Evolutionary conservation across 164 flowering plant genomes (phyloP).

Genomic region (Nymphaea colorata): DNA sequence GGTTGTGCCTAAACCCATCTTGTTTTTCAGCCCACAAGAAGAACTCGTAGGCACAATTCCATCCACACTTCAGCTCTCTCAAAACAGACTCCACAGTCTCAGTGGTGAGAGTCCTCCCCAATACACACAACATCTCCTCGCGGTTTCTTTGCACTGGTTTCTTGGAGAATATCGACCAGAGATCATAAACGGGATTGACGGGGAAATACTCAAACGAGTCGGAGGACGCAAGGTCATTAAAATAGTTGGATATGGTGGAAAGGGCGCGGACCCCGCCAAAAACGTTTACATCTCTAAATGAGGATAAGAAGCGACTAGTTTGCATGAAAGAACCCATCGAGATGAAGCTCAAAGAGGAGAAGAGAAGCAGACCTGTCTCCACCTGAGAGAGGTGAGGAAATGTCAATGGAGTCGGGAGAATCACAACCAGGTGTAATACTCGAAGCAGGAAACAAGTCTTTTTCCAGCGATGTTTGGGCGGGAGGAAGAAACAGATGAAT

Average conservation of each 20-base stretch:
- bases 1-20: constrained; percentile 38
- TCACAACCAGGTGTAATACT: too few species aligned
- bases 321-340: background rate
- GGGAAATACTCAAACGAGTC: background rate
- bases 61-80: constrained; percentile 24
- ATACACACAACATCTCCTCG: constrained; percentile 17
- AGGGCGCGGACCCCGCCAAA: background rate
- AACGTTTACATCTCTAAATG: background rate
- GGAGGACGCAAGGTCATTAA: background rate
- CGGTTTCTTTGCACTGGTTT: constrained; percentile 6
- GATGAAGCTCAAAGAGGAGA: too few species aligned
- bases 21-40: constrained; percentile 68
- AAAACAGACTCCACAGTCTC: constrained; percentile 49
- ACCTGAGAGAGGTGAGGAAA: too few species aligned
- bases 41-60: constrained; percentile 45
- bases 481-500: too few species aligned
- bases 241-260: background rate
- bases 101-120: constrained; percentile 33
- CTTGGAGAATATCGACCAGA: constrained; percentile 35
- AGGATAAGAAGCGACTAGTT: background rate
- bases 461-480: too few species aligned
- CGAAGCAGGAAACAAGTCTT: too few species aligned
- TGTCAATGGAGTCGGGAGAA: too few species aligned
- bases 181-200: constrained; percentile 1
- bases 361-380: too few species aligned